Conservation (phyloP, 2,329 filamentous ascomycete species). For the Coniochaeta sp. region DNA sequence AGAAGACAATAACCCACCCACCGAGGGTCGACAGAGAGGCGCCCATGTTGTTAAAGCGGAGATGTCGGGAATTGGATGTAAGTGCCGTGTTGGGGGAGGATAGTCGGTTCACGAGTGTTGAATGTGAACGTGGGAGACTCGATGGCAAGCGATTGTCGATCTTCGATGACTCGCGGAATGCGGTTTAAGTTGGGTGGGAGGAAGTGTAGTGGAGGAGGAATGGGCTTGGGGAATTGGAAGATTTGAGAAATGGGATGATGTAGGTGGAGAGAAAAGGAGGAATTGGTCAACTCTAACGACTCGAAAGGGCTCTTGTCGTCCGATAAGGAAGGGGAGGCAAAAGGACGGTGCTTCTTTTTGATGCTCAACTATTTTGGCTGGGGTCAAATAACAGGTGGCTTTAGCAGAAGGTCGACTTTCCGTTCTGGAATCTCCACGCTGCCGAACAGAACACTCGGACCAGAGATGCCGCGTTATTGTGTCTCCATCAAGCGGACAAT, state of each 20-base stretch:
- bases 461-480: constrained; percentile 4
- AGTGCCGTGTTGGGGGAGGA: not conserved
- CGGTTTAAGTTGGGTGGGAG: no score
- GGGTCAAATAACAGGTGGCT: constrained; percentile 17
- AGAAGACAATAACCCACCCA: constrained; percentile 24
- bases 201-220: no score
- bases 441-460: not conserved
- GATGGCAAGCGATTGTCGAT: no score
- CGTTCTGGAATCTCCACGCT: constrained; percentile 1
- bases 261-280: no score
- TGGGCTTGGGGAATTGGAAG: no score
- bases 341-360: not conserved
- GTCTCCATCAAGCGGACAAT: not conserved
- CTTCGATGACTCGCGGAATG: no score
- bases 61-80: not conserved
- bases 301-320: no score
- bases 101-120: no score
- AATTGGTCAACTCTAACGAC: no score
- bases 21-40: constrained; percentile 24
- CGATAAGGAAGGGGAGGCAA: constrained; percentile 3
- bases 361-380: not conserved
- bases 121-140: no score
- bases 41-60: constrained; percentile 22
- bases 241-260: no score
- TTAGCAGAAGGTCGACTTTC: constrained; percentile 9